These are phyloP conservation scores for Magnaporthiopsis rhizophila DNA, from an alignment of 2,329 filamentous ascomycete genomes.

Conservation along the genomic window DNA sequence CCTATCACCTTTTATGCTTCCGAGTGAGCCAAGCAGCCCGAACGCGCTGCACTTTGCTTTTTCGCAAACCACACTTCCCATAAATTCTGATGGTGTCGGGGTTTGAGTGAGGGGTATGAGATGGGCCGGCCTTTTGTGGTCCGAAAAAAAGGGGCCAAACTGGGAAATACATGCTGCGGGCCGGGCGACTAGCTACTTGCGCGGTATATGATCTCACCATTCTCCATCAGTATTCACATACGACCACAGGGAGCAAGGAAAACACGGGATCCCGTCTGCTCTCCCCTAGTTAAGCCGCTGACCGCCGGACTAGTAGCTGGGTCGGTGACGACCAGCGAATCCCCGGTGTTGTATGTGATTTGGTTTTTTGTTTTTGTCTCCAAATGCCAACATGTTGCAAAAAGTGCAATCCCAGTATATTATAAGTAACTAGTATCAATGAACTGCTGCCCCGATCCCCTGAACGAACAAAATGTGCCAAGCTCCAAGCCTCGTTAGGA, in stretches of 20 bases:
- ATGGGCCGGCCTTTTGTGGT: too few relatives aligned
- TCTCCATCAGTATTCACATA: neutral
- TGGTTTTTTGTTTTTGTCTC: too few relatives aligned
- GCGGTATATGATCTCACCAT: neutral
- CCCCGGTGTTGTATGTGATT: neutral
- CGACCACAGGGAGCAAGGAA: neutral
- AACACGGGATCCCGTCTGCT: neutral
- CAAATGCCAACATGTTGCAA: neutral
- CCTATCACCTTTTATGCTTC: too few relatives aligned
- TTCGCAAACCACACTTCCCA: too few relatives aligned
- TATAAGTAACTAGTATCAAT: neutral
- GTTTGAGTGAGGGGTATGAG: too few relatives aligned
- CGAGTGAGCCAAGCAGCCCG: too few relatives aligned
- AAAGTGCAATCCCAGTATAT: neutral
- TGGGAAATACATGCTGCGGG: neutral
- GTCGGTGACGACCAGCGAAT: slow-evolving; percentile 1
- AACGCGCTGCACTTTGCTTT: too few relatives aligned
- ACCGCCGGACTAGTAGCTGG: slow-evolving; percentile 2
- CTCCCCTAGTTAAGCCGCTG: neutral
- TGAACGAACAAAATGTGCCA: neutral
- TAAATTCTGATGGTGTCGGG: too few relatives aligned
- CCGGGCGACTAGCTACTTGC: too few relatives aligned
- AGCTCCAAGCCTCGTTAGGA: neutral
- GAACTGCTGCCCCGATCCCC: neutral
- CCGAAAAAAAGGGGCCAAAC: too few relatives aligned